phyloP scores from a whole-genome alignment of 2,329 filamentous ascomycete species.

The Scortechinia acanthostroma region DNA sequence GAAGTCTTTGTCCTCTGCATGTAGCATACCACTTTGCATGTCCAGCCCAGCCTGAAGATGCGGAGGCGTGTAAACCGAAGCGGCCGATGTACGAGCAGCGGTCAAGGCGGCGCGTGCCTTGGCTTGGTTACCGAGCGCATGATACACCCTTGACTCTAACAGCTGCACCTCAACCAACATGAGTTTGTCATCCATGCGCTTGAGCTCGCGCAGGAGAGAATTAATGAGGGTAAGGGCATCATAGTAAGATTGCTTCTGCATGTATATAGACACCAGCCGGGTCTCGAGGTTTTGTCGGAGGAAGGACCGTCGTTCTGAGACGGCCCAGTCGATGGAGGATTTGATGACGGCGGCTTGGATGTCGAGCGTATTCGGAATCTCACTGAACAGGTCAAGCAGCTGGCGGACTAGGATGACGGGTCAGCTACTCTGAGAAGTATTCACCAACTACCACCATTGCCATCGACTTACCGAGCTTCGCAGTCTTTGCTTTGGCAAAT shows the following conservation, averaged over 20 bases:
- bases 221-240: constrained; percentile 96
- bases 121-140: constrained; percentile 89
- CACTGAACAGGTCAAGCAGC: constrained; percentile 87
- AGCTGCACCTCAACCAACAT: constrained; percentile 96
- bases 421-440: neutral
- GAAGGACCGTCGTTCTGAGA: constrained; percentile 88
- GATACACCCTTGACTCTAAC: constrained; percentile 92
- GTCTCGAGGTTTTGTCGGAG: constrained; percentile 97
- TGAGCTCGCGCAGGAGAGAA: constrained; percentile 87
- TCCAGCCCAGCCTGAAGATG: constrained; percentile 91
- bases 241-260: constrained; percentile 96
- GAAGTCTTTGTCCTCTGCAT: constrained; percentile 98
- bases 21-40: constrained; percentile 98
- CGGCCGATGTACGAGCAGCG: constrained; percentile 86
- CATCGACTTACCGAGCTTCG: constrained; percentile 71
- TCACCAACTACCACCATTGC: constrained; percentile 5
- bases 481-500: constrained; percentile 97
- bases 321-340: constrained; percentile 99
- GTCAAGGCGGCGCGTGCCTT: constrained; percentile 94
- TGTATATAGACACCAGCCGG: constrained; percentile 85
- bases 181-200: constrained; percentile 96
- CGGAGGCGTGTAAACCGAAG: constrained; percentile 93
- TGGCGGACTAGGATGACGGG: constrained; percentile 65
- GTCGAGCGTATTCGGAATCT: constrained; percentile 90
- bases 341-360: constrained; percentile 92